Conservation (phyloP, 1,284 basidiomycete species). For the Ceraceosorus bombacis region DNA sequence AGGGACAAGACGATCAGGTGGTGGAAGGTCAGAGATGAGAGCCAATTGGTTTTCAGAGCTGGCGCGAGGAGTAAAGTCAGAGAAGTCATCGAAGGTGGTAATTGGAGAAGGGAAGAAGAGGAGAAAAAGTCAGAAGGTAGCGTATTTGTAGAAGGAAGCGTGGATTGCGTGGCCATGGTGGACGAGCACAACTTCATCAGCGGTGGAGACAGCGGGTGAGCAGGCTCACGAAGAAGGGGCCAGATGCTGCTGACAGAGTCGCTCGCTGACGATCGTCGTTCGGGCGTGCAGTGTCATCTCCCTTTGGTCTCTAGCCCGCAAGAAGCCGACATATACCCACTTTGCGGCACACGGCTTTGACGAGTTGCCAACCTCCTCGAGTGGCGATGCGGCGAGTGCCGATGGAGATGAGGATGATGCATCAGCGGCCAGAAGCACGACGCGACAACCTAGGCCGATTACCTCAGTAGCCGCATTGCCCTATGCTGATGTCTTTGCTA, state of each 20-base stretch:
- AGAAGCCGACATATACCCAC: slow-evolving; percentile 84
- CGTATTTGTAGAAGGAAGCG: slow-evolving; percentile 67
- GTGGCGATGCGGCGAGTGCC: slow-evolving; percentile 1
- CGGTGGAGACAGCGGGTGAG: slow-evolving; percentile 89
- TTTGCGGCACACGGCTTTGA: slow-evolving; percentile 79
- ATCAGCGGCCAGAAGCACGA: slow-evolving; percentile 65
- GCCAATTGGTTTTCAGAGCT: slow-evolving; percentile 88
- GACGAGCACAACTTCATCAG: slow-evolving; percentile 87
- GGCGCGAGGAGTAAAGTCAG: slow-evolving; percentile 63
- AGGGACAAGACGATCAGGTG: slow-evolving; percentile 84
- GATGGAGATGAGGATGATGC: slow-evolving; percentile 19
- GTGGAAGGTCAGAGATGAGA: slow-evolving; percentile 96
- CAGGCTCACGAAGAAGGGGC: slow-evolving; percentile 14
- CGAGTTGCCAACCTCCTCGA: slow-evolving; percentile 48
- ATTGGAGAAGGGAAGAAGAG: slow-evolving; percentile 48
- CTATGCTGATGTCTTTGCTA: slow-evolving; percentile 84
- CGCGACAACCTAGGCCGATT: slow-evolving; percentile 79
- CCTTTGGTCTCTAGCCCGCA: slow-evolving; percentile 87
- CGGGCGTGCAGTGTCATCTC: slow-evolving; percentile 54
- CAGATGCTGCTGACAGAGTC: too few species aligned
- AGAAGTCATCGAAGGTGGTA: slow-evolving; percentile 70
- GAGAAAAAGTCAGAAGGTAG: slow-evolving; percentile 50
- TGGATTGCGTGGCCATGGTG: slow-evolving; percentile 87
- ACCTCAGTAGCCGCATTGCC: slow-evolving; percentile 71
- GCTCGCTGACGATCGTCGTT: too few species aligned